phyloP scores from a whole-genome alignment of 495 filamentous ascomycete species.

The Trichocladium uniseriatum region DNA sequence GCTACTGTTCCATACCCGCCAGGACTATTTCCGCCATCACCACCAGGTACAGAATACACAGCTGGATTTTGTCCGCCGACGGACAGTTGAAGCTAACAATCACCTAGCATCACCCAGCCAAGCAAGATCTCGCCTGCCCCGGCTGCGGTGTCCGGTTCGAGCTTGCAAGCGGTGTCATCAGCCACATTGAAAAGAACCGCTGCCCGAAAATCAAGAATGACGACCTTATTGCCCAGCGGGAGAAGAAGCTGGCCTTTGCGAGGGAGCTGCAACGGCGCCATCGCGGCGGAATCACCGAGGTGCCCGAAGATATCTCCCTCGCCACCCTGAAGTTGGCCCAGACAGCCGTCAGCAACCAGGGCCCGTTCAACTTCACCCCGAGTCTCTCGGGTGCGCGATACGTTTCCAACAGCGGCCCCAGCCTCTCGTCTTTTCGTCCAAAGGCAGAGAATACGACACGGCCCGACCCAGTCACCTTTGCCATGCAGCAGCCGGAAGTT shows the following conservation, averaged over 20 bases:
- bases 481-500: slow-evolving; percentile 2
- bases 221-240: slow-evolving; percentile 11
- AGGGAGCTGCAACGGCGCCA: slow-evolving; percentile 13
- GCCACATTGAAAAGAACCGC: slow-evolving; percentile 22
- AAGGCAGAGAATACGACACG: neutral
- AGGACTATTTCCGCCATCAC: neutral
- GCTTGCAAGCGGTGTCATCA: slow-evolving; percentile 11
- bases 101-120: slow-evolving; percentile 15
- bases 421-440: neutral
- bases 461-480: neutral
- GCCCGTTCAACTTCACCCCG: neutral
- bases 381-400: neutral
- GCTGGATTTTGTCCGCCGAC: neutral
- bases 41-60: neutral
- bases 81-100: neutral
- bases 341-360: neutral
- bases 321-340: neutral
- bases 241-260: slow-evolving; percentile 11
- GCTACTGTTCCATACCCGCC: neutral
- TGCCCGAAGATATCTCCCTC: neutral
- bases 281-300: neutral
- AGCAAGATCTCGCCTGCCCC: slow-evolving; percentile 24
- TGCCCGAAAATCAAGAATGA: slow-evolving; percentile 17
- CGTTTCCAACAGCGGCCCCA: neutral
- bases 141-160: slow-evolving; percentile 22